These are phyloP conservation scores for Thermothelomyces thermophilus DNA, from an alignment of 2,329 filamentous ascomycete genomes.

Conservation along the genomic window DNA sequence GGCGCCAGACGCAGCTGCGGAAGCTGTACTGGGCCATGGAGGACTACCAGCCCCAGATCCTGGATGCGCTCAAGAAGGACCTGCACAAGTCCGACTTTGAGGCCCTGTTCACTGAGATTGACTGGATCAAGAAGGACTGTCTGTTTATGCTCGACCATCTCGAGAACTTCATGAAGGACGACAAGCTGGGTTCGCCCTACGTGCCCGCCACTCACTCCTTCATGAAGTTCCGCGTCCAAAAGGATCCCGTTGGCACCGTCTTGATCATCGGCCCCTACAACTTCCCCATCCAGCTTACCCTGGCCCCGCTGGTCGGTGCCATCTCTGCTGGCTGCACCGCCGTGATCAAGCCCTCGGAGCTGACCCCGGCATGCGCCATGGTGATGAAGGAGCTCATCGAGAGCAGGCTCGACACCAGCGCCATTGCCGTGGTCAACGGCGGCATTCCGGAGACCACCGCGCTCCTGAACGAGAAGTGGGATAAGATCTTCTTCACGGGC, in stretches of 20 bases:
- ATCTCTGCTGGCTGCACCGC: constrained; percentile 89
- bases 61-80: constrained; percentile 70
- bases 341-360: constrained; percentile 85
- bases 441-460: constrained; percentile 71
- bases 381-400: constrained; percentile 74
- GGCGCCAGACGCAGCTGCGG: constrained; percentile 76
- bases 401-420: constrained; percentile 66
- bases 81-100: constrained; percentile 74
- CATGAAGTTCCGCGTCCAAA: constrained; percentile 69
- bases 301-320: constrained; percentile 77
- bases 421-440: constrained; percentile 76
- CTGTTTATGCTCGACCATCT: constrained; percentile 72
- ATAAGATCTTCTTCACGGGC: constrained; percentile 97
- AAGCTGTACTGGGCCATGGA: constrained; percentile 91
- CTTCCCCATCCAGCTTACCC: constrained; percentile 76
- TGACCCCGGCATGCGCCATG: constrained; percentile 66
- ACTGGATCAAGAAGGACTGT: constrained; percentile 75
- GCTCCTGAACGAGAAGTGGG: constrained; percentile 83
- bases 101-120: constrained; percentile 64
- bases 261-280: constrained; percentile 92
- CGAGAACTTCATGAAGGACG: constrained; percentile 76
- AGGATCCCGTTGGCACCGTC: constrained; percentile 79
- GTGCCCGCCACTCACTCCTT: constrained; percentile 62
- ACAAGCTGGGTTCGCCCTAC: constrained; percentile 54
- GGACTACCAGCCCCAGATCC: constrained; percentile 67